Evolutionary conservation across 192 early-diverging fungal genomes (phyloP).

Genomic region (Backusella morwellensis): DNA sequence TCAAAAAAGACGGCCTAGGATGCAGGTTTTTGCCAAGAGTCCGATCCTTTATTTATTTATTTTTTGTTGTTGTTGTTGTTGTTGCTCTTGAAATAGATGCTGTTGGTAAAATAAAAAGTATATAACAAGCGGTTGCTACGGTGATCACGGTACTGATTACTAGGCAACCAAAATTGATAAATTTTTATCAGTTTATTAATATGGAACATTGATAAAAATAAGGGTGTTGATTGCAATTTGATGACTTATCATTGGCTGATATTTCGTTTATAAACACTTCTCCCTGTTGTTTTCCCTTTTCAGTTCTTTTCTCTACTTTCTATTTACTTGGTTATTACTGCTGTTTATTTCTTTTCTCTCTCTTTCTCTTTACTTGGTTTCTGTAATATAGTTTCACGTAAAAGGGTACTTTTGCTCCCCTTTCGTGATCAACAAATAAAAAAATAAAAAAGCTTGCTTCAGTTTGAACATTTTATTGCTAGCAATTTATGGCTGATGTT

Average conservation of each 20-base stretch:
- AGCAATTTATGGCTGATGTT: slow-evolving; percentile 24
- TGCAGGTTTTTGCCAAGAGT: slow-evolving; percentile 5
- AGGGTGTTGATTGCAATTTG: neutral
- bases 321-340: neutral
- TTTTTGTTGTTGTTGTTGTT: neutral
- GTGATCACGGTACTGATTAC: neutral
- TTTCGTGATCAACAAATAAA: neutral
- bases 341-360: neutral
- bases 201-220: neutral
- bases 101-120: neutral
- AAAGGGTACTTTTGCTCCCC: neutral
- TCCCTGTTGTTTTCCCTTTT: neutral
- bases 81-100: neutral
- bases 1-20: neutral
- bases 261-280: neutral
- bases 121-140: neutral
- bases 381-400: neutral
- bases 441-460: neutral
- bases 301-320: slow-evolving; percentile 5
- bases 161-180: neutral
- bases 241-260: neutral
- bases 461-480: slow-evolving; percentile 5
- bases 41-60: neutral
- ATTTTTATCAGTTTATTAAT: neutral
- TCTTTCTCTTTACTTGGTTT: neutral